Evolutionary conservation across 257 asterid species (phyloP).

Genomic region (Lantana camara): DNA sequence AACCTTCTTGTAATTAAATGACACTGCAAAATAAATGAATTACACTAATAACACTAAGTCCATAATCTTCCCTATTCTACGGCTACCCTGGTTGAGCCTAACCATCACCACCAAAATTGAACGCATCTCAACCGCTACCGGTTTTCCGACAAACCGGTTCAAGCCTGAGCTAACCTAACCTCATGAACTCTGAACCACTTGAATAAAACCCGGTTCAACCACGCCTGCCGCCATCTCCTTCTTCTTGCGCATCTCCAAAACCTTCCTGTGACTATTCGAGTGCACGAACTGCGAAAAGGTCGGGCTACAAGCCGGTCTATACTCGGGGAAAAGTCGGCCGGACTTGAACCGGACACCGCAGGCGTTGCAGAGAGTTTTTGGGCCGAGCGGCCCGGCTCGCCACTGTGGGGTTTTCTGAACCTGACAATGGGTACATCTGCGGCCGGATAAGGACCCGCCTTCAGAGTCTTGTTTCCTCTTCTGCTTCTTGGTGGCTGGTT

Average conservation of each 20-base stretch:
- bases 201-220: constrained; percentile 34
- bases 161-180: constrained; percentile 20
- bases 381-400: constrained; percentile 86
- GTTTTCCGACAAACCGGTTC: constrained; percentile 19
- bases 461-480: constrained; percentile 49
- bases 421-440: constrained; percentile 73
- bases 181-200: constrained; percentile 40
- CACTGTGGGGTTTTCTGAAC: constrained; percentile 89
- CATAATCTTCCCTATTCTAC: constrained; percentile 46
- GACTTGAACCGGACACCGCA: constrained; percentile 91
- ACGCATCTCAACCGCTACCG: constrained; percentile 38
- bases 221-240: constrained; percentile 36
- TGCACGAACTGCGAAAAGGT: constrained; percentile 64
- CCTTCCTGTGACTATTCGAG: constrained; percentile 83
- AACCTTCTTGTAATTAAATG: constrained; percentile 17
- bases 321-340: constrained; percentile 79
- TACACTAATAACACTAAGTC: constrained; percentile 27
- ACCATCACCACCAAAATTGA: constrained; percentile 49
- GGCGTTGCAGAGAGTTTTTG: constrained; percentile 80
- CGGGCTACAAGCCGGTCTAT: constrained; percentile 89
- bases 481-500: constrained; percentile 56
- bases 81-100: constrained; percentile 34
- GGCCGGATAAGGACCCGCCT: constrained; percentile 46
- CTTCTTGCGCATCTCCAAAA: constrained; percentile 77
- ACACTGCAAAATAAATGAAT: constrained; percentile 38